phyloP scores from a whole-genome alignment of 768 basidiomycete species.

The Kwoniella heveanensis region DNA sequence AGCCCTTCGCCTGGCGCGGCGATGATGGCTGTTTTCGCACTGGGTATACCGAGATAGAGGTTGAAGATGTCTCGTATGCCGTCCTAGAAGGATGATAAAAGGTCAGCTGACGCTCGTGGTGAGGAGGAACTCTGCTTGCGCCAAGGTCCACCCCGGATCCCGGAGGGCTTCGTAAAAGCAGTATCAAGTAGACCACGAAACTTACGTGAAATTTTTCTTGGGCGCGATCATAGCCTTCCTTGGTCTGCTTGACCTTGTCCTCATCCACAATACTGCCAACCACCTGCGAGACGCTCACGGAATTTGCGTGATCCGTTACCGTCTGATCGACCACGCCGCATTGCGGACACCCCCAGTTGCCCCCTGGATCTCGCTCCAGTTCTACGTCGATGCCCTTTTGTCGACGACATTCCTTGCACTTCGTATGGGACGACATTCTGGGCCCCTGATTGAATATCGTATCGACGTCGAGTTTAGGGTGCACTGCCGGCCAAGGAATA shows the following conservation, averaged over 20 bases:
- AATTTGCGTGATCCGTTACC: constrained; percentile 1
- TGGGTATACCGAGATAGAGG: constrained; percentile 18
- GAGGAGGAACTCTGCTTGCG: no score
- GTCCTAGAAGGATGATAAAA: constrained; percentile 14
- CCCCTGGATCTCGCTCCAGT: constrained; percentile 2
- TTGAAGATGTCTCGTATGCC: constrained; percentile 16
- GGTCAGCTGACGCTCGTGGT: no score
- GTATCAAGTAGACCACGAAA: no score
- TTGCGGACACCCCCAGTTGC: constrained; percentile 22
- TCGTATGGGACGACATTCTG: background rate
- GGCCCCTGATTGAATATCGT: background rate
- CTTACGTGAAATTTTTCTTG: constrained; percentile 24
- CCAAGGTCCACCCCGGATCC: no score
- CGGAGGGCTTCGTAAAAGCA: no score
- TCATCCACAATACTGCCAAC: constrained; percentile 21
- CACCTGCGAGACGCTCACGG: constrained; percentile 1
- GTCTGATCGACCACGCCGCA: constrained; percentile 29
- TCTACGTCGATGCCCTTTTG: background rate
- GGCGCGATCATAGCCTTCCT: constrained; percentile 4
- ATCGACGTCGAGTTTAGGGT: no score
- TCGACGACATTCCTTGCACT: background rate
- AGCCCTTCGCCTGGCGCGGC: constrained; percentile 1
- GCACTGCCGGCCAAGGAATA: no score
- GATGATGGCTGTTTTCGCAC: constrained; percentile 11
- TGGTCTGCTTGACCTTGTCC: background rate